These are phyloP conservation scores for Cutaneotrichosporon cyanovorans DNA, from an alignment of 1,284 basidiomycete genomes.

Conservation along the genomic window DNA sequence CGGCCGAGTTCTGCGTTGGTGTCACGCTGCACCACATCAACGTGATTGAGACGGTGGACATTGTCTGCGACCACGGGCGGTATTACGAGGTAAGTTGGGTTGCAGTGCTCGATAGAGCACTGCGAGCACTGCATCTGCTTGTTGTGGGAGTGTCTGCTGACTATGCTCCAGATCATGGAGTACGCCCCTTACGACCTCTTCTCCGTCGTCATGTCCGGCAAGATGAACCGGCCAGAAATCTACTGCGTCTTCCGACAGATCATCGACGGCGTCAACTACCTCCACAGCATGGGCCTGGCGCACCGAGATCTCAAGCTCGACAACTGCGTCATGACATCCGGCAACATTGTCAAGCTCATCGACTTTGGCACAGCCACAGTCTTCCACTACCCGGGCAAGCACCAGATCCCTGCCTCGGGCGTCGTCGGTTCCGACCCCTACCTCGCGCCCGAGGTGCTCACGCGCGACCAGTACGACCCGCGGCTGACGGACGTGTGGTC, in stretches of 20 bases:
- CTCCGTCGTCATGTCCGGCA: constrained; percentile 98
- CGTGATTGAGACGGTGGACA: constrained; percentile 97
- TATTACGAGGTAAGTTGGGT: constrained; percentile 82
- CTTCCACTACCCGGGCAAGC: constrained; percentile 93
- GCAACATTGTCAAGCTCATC: constrained; percentile 96
- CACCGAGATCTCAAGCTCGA: constrained; percentile 99
- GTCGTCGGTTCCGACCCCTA: constrained; percentile 98
- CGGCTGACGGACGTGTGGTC: constrained; percentile 98
- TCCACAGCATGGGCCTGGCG: constrained; percentile 93
- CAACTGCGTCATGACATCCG: constrained; percentile 95
- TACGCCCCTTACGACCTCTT: constrained; percentile 98
- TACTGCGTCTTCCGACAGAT: constrained; percentile 99
- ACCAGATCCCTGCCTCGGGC: constrained; percentile 71
- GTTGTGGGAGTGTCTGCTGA: constrained; percentile 49
- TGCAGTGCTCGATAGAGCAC: constrained; percentile 10
- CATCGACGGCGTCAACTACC: constrained; percentile 94
- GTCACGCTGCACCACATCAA: constrained; percentile 91
- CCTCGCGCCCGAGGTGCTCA: constrained; percentile 93
- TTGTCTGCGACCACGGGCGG: constrained; percentile 94
- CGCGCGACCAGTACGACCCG: constrained; percentile 76
- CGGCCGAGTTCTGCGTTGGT: constrained; percentile 96
- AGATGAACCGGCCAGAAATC: constrained; percentile 95
- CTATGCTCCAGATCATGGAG: constrained; percentile 97
- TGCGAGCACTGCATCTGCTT: too few relatives aligned
- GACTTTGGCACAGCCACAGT: constrained; percentile 99